Evolutionary conservation across 176 grass and related monocot species (phyloP).

Genomic region (Ananas comosus): DNA sequence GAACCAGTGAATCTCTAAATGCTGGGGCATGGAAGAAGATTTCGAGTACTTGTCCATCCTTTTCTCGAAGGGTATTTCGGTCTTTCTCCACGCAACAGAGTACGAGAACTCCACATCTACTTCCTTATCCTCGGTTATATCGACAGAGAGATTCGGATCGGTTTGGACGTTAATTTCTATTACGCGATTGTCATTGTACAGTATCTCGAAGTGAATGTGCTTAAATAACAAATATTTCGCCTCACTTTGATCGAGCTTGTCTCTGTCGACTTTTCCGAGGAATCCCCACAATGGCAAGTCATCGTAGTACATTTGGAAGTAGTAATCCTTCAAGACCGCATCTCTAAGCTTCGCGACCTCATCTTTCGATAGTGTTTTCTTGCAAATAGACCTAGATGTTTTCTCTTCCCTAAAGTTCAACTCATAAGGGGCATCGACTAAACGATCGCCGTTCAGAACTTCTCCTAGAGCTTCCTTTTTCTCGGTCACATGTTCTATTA

Average conservation of each 20-base stretch:
- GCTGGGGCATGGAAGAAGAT: slow-evolving; percentile 82
- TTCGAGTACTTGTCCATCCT: slow-evolving; percentile 94
- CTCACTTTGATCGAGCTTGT: slow-evolving; percentile 30
- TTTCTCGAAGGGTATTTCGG: slow-evolving; percentile 58
- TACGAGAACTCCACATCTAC: slow-evolving; percentile 75
- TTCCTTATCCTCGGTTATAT: slow-evolving; percentile 78
- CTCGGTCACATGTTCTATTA: slow-evolving; percentile 79
- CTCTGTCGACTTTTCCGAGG: slow-evolving; percentile 73
- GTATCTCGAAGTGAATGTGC: slow-evolving; percentile 90
- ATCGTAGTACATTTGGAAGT: slow-evolving; percentile 99
- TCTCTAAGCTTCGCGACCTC: slow-evolving; percentile 58
- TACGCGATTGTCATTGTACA: slow-evolving; percentile 65
- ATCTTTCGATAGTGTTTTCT: slow-evolving; percentile 49
- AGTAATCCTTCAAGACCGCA: slow-evolving; percentile 84
- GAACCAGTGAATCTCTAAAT: slow-evolving; percentile 98
- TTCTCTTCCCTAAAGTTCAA: slow-evolving; percentile 68
- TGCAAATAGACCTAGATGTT: slow-evolving; percentile 52
- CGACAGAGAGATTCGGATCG: slow-evolving; percentile 58
- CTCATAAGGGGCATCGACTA: slow-evolving; percentile 88
- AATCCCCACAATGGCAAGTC: slow-evolving; percentile 94
- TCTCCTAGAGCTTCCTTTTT: slow-evolving; percentile 86
- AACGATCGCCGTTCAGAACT: slow-evolving; percentile 81
- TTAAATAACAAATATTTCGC: slow-evolving; percentile 59
- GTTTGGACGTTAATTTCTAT: slow-evolving; percentile 80
- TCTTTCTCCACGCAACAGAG: slow-evolving; percentile 87